phyloP scores from a whole-genome alignment of 129 eudicot genomes.

The Saposhnikovia divaricata region DNA sequence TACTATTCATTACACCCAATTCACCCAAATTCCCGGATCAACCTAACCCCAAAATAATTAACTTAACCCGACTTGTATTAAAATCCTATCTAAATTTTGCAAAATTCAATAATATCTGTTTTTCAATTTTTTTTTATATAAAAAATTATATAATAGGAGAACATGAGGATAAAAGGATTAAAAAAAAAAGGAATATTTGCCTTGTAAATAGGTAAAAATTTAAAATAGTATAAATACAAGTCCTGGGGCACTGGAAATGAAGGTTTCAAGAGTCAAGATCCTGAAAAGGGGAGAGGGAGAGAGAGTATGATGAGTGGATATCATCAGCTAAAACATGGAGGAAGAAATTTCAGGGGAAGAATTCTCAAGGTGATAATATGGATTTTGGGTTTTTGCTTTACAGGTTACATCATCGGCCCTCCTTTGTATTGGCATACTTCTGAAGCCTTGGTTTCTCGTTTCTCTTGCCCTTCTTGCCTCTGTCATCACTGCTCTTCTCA shows the following conservation, averaged over 20 bases:
- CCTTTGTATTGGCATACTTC: conserved; percentile 10
- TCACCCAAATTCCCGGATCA: too few relatives aligned
- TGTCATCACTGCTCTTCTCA: conserved; percentile 9
- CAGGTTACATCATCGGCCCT: conserved; percentile 5
- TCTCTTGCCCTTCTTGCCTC: conserved; percentile 13
- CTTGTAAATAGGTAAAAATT: too few relatives aligned
- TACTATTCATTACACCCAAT: too few relatives aligned
- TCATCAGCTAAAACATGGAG: background rate
- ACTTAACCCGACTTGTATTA: too few relatives aligned
- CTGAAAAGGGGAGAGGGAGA: background rate
- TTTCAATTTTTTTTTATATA: too few relatives aligned
- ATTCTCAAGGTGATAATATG: conserved; percentile 1
- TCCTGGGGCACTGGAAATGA: background rate
- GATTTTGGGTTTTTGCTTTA: background rate
- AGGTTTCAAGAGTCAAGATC: conserved; percentile 7
- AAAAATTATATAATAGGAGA: too few relatives aligned
- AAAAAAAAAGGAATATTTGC: too few relatives aligned
- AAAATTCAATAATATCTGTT: too few relatives aligned
- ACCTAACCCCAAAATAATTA: too few relatives aligned
- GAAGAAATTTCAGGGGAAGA: background rate
- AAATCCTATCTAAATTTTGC: too few relatives aligned
- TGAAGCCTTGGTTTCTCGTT: conserved; percentile 5
- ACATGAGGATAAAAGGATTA: too few relatives aligned
- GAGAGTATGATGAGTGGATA: conserved; percentile 8
- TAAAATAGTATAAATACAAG: background rate